A percentile compares a stretch with the other conserved stretches of the same genome.
phyloP scores from a whole-genome alignment of 73 alveolate species.

The Symbiodinium natans region DNA sequence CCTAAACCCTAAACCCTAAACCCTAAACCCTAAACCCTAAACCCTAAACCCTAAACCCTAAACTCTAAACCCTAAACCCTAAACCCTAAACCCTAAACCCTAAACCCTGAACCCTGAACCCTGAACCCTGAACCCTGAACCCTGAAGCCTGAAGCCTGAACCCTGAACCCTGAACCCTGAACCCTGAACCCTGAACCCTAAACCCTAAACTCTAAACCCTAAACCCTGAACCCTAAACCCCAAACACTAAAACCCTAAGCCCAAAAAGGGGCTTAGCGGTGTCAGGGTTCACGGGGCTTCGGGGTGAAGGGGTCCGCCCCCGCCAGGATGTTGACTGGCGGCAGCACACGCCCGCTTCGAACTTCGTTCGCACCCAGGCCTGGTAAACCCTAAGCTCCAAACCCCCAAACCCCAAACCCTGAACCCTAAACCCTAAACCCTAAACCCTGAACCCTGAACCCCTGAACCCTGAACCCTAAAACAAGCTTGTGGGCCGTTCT shows the following conservation, averaged over 20 bases:
- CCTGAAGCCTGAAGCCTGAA: too few relatives aligned
- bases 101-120: background rate
- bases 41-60: background rate
- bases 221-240: too few relatives aligned
- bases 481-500: too few relatives aligned
- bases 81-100: background rate
- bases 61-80: background rate
- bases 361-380: background rate
- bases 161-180: too few relatives aligned
- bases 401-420: background rate
- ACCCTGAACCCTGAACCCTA: too few relatives aligned
- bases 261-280: background rate
- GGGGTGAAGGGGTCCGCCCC: too few relatives aligned
- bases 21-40: background rate
- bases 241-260: too few relatives aligned
- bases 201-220: too few relatives aligned
- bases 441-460: too few relatives aligned
- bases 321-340: slow-evolving; percentile 1
- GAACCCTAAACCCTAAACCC: background rate
- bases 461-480: too few relatives aligned
- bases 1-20: background rate
- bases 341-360: background rate
- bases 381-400: background rate
- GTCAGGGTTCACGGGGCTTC: background rate
- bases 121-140: background rate